These are phyloP conservation scores for Thinopyrum elongatum DNA, from an alignment of 176 grass and related monocot species.

Conservation along the genomic window DNA sequence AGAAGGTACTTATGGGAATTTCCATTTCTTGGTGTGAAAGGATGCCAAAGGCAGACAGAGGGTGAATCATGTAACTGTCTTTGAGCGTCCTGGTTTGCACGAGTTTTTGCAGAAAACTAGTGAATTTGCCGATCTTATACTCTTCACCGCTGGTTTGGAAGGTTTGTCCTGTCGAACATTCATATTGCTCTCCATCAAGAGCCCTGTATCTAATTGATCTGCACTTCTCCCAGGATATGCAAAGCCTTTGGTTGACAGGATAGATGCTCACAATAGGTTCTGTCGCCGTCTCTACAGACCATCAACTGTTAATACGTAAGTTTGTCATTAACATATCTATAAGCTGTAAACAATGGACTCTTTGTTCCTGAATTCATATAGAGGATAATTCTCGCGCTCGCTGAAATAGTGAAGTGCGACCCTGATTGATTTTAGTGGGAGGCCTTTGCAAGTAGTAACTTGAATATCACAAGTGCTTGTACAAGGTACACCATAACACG, in stretches of 20 bases:
- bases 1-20: conserved; percentile 3
- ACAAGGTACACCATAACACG: neutral
- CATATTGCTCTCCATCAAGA: neutral
- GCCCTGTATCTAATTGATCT: neutral
- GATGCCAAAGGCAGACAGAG: conserved; percentile 78
- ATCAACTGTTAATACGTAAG: conserved; percentile 89
- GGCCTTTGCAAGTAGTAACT: neutral
- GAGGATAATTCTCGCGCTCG: neutral
- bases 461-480: neutral
- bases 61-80: conserved; percentile 79
- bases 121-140: conserved; percentile 93
- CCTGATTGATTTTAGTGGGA: neutral
- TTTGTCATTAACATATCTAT: conserved; percentile 7
- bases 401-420: neutral
- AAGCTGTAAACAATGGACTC: neutral
- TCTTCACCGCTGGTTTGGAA: conserved; percentile 96
- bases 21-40: conserved; percentile 46
- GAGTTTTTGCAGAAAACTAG: conserved; percentile 71
- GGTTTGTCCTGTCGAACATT: conserved; percentile 40
- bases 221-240: conserved; percentile 66
- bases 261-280: conserved; percentile 79
- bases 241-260: conserved; percentile 83
- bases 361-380: neutral
- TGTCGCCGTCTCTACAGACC: conserved; percentile 67
- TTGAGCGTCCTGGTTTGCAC: conserved; percentile 88